phyloP scores from a whole-genome alignment of 2,329 filamentous ascomycete genomes.

The Didymella keratinophila region DNA sequence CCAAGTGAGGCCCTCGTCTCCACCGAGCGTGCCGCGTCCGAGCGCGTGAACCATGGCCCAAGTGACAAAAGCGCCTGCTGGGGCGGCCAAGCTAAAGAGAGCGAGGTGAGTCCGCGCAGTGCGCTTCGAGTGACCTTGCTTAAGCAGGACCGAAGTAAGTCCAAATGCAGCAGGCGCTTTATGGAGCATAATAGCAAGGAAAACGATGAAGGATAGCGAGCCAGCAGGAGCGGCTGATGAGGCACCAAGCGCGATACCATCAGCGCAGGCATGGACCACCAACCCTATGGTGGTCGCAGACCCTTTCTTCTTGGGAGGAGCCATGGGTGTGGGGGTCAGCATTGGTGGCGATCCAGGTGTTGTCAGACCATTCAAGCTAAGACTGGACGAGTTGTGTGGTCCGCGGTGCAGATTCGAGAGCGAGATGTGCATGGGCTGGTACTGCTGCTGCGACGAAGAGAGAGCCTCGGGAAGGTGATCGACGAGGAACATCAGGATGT shows the following conservation, averaged over 20 bases:
- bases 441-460: constrained; percentile 64
- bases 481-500: constrained; percentile 96
- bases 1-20: constrained; percentile 74
- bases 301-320: constrained; percentile 46
- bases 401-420: constrained; percentile 77
- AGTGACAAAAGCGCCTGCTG: constrained; percentile 82
- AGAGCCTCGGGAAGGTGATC: constrained; percentile 61
- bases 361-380: constrained; percentile 44
- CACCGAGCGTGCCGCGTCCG: constrained; percentile 66
- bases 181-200: constrained; percentile 95
- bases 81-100: constrained; percentile 90
- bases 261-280: constrained; percentile 94
- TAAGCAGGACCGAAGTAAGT: constrained; percentile 85
- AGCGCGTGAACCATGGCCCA: constrained; percentile 80
- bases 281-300: constrained; percentile 78
- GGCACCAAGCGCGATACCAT: constrained; percentile 94
- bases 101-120: constrained; percentile 84
- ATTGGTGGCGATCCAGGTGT: constrained; percentile 35
- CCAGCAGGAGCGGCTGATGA: constrained; percentile 71
- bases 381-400: constrained; percentile 51
- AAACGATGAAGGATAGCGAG: constrained; percentile 83
- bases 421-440: constrained; percentile 83
- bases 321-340: constrained; percentile 44
- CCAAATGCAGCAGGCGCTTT: constrained; percentile 97
- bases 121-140: constrained; percentile 88